Base-by-base conservation (phyloP, 1,284 basidiomycete species). In the Ganoderma lucidum region DNA sequence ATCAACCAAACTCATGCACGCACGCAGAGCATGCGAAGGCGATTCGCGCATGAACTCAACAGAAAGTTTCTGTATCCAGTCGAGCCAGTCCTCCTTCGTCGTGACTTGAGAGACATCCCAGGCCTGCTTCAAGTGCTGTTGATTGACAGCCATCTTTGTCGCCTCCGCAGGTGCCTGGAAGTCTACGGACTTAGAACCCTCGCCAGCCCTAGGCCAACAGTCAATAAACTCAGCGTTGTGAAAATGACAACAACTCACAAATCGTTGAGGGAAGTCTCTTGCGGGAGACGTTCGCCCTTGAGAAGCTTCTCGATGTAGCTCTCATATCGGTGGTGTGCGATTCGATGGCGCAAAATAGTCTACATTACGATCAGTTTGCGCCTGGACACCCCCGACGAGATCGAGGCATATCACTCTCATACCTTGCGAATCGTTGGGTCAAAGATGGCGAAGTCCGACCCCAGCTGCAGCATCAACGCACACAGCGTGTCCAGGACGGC, bases 31-130 rank as follows among this genome's bases (percentile, higher is more conserved):
- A 83, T 98, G 96, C 8, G 96, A 98, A 0, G 98, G 98, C 0
- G 97, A 98, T 75, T 99, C 97, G 76, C 97, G 96, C 93, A 99
- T 96, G 78, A 99, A 94, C 80, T 99, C 97, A 12, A 98, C 94
- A 6, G 96, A 93, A 15, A 99, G 87, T 28, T 94, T 88, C 75
- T 96, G 95, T 83, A 98, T 93, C 98, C 98, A 99, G 63, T 97
- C 96, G 35, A 89, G 84, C 98, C 98, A 99, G 76, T 99, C 97
- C 66, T 97, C 95, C 68, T 88, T 87, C 0, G 93, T 93, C 17
- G 88, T 86, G 9, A 96, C 87, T 71, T 90, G 88, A 3, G 95
- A 94, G 3, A 92, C 91, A 77, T 99, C 97, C 97, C 98, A 99
- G 0, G 97, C 96, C 75, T 96, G 92, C 82, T 98, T 99, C 67